Base-by-base conservation (phyloP, 2,329 filamentous ascomycete species). In the Diaporthe humulicola region DNA sequence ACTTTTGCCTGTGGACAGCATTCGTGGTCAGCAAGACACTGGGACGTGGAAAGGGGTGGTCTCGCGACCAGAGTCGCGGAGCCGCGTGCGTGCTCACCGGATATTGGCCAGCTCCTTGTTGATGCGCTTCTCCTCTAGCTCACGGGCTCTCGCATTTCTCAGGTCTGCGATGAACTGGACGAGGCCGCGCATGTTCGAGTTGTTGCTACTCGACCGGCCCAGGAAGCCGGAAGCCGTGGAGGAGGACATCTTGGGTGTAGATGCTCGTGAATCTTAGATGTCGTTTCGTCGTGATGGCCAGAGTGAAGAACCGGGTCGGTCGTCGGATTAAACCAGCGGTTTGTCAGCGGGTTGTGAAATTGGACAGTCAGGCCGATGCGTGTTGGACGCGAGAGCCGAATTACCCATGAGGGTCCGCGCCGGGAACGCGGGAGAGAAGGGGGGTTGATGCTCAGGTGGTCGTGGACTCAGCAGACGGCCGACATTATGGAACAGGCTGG, bases 21-120 rank as follows among this genome's bases (percentile, higher is more conserved):
- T 69, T 19, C n/a, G 38, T 54, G 45, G 57, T 42, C 57, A 58
- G 70, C 10, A 54, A 54, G 17, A 40, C 17, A 45, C 12, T 48
- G 28, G 52, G 28, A 70, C 40, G 28, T 30, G 54, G 15, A 57
- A 25, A 61, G 50, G 57, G 54, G 40, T 28, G 48, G 30, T n/a
- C 19, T 45, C 45, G 42, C 72, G 54, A 64, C 69, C 58, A 40
- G 22, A 25, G 71, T 50, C 33, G 28, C 19, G 17, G n/a, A 1
- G 3, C 48, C 40, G 50, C 48, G 67, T 17, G 38, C 38, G 28
- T 42, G 72, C 89, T 78, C 81, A 92, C 89, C 95, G 92, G 84
- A 99, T 99, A 83, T 99, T 99, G 82, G 97, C 97, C 84, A 99
- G 87, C 87, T 99, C 97, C 88, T 99, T 99, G 86, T 99, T 99